A percentile compares a stretch with the other conserved stretches of the same genome.
Conservation (phyloP, 2,329 filamentous ascomycete species). For the Xylariaceae sp. region DNA sequence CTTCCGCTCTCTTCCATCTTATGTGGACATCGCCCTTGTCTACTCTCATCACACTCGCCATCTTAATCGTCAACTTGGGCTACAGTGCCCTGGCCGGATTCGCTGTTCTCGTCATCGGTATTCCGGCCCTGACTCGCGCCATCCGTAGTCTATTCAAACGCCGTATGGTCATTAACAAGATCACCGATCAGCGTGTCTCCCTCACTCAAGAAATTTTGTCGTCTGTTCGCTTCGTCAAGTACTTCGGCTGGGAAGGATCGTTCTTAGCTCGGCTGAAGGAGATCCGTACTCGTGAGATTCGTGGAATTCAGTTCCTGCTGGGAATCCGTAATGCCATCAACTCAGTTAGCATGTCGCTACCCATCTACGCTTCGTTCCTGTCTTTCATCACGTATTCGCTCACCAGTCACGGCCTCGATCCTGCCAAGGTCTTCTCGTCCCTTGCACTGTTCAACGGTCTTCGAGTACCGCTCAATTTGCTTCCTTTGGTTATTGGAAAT, state of each 20-base stretch:
- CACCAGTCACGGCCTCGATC: conserved; percentile 62
- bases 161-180: conserved; percentile 79
- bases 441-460: conserved; percentile 90
- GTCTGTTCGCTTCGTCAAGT: conserved; percentile 92
- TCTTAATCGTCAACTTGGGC: conserved; percentile 81
- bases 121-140: conserved; percentile 72
- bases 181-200: conserved; percentile 88
- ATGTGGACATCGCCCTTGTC: conserved; percentile 82
- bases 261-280: conserved; percentile 74
- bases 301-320: conserved; percentile 77
- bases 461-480: conserved; percentile 81
- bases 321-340: conserved; percentile 82
- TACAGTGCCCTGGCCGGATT: conserved; percentile 91
- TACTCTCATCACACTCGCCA: conserved; percentile 70
- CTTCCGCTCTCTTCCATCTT: conserved; percentile 84
- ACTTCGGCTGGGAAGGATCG: conserved; percentile 89
- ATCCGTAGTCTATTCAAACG: conserved; percentile 74
- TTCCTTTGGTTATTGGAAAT: conserved; percentile 85
- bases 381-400: conserved; percentile 81
- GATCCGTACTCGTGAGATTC: conserved; percentile 73
- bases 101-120: conserved; percentile 70
- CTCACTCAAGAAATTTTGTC: conserved; percentile 90
- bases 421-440: conserved; percentile 85
- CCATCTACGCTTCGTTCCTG: conserved; percentile 92
- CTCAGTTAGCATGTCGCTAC: conserved; percentile 78